Percentiles rank a stretch among this genome's conserved stretches.
Evolutionary conservation across 2,329 filamentous ascomycete genomes (phyloP).

Genomic region (Pseudogymnoascus pannorum): DNA sequence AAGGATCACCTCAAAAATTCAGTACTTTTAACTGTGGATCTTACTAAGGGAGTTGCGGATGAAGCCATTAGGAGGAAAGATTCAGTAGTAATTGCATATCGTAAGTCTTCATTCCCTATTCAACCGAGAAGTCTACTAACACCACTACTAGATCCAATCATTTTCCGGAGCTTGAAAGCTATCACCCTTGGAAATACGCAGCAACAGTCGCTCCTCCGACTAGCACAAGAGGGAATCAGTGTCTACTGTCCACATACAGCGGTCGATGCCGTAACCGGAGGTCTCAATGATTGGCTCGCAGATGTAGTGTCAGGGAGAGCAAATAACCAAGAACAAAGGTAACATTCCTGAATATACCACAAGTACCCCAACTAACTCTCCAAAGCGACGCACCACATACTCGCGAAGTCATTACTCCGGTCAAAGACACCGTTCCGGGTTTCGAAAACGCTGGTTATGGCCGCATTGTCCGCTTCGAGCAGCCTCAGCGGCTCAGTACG

Average conservation of each 20-base stretch:
- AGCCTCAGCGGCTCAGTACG: conserved; percentile 20
- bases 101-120: conserved; percentile 40
- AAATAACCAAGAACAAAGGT: neutral
- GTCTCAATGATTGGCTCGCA: conserved; percentile 90
- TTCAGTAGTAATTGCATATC: conserved; percentile 82
- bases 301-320: conserved; percentile 64
- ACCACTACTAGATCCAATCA: conserved; percentile 69
- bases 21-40: conserved; percentile 78
- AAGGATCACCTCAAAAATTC: conserved; percentile 53
- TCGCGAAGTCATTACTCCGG: conserved; percentile 23
- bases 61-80: conserved; percentile 75
- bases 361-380: conserved; percentile 22
- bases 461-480: conserved; percentile 25
- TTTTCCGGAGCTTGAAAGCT: conserved; percentile 87
- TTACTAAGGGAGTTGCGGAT: conserved; percentile 80
- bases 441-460: conserved; percentile 29
- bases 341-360: conserved; percentile 3
- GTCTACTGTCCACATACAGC: conserved; percentile 96
- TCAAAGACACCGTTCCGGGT: conserved; percentile 18
- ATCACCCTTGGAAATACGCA: conserved; percentile 79
- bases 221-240: conserved; percentile 81
- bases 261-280: conserved; percentile 75
- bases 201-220: conserved; percentile 73
- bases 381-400: conserved; percentile 10
- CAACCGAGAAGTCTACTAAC: conserved; percentile 10